Evolutionary conservation across 306 rosid species (phyloP).

Genomic region (Trifolium repens): DNA sequence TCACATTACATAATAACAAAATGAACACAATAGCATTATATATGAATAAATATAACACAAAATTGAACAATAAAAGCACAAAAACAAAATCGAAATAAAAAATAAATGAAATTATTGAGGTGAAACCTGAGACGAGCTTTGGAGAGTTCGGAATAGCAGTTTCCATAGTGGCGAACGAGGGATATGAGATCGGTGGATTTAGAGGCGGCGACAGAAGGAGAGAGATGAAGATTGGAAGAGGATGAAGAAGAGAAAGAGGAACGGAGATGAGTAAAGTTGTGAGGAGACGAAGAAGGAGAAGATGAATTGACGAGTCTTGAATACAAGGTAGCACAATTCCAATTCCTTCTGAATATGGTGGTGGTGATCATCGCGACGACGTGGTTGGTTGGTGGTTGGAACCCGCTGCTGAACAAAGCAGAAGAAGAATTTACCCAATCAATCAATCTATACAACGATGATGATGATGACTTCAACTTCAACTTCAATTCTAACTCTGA

Average conservation of each 20-base stretch:
- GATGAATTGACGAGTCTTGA: slow-evolving; percentile 34
- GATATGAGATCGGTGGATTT: slow-evolving; percentile 40
- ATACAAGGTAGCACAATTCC: slow-evolving; percentile 26
- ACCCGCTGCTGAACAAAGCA: background rate
- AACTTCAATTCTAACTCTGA: too few relatives aligned
- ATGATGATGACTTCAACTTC: too few relatives aligned
- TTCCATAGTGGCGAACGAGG: slow-evolving; percentile 66
- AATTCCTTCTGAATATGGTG: slow-evolving; percentile 35
- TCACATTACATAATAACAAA: background rate
- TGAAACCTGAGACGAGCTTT: slow-evolving; percentile 83
- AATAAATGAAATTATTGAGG: background rate
- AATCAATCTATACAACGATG: too few relatives aligned
- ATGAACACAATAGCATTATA: too few relatives aligned
- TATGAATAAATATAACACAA: too few relatives aligned
- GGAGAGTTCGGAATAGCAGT: slow-evolving; percentile 89
- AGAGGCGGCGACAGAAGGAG: slow-evolving; percentile 43
- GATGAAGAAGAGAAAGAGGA: slow-evolving; percentile 19
- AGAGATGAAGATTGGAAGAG: slow-evolving; percentile 31
- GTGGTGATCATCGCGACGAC: background rate
- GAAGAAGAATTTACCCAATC: background rate
- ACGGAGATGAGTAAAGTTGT: slow-evolving; percentile 8
- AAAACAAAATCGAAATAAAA: background rate
- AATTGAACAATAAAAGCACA: background rate
- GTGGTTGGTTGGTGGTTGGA: background rate
- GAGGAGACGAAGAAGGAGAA: background rate